Evolutionary conservation across 164 flowering plant genomes (phyloP).

Genomic region (Chloranthus sessilifolius): DNA sequence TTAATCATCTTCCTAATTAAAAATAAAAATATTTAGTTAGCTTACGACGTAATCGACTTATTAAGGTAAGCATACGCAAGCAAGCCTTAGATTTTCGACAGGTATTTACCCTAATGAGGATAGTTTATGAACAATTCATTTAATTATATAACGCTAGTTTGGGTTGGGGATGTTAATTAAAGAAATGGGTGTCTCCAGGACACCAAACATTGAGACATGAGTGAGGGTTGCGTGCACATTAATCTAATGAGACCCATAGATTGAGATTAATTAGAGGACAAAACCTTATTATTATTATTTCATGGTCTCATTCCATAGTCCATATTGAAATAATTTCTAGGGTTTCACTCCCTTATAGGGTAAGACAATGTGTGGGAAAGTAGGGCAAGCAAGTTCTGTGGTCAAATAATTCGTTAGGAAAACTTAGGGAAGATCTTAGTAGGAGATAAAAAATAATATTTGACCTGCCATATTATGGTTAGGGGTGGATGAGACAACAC

Average conservation of each 20-base stretch:
- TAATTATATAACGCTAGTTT: not conserved
- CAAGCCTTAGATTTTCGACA: slow-evolving; percentile 3
- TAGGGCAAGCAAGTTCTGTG: not conserved
- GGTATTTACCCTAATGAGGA: slow-evolving; percentile 3
- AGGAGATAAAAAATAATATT: slow-evolving; percentile 1
- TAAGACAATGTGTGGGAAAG: slow-evolving; percentile 1
- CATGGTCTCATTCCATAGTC: no score
- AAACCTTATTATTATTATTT: no score
- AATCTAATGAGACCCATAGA: slow-evolving; percentile 1
- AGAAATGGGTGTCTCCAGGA: slow-evolving; percentile 2
- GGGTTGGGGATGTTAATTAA: not conserved
- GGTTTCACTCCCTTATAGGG: not conserved
- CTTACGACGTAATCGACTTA: not conserved
- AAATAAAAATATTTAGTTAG: slow-evolving; percentile 1
- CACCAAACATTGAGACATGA: slow-evolving; percentile 1
- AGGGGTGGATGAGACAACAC: not conserved
- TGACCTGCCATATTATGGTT: not conserved
- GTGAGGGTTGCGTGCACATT: not conserved
- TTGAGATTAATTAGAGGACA: no score
- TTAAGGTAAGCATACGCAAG: slow-evolving; percentile 4
- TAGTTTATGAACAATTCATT: not conserved
- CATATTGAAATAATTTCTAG: no score
- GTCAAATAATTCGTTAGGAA: slow-evolving; percentile 3
- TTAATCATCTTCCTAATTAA: not conserved
- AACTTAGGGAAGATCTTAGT: not conserved